Evolutionary conservation across 169 alveolate genomes (phyloP).

Genomic region (Plasmodium blacklocki): DNA sequence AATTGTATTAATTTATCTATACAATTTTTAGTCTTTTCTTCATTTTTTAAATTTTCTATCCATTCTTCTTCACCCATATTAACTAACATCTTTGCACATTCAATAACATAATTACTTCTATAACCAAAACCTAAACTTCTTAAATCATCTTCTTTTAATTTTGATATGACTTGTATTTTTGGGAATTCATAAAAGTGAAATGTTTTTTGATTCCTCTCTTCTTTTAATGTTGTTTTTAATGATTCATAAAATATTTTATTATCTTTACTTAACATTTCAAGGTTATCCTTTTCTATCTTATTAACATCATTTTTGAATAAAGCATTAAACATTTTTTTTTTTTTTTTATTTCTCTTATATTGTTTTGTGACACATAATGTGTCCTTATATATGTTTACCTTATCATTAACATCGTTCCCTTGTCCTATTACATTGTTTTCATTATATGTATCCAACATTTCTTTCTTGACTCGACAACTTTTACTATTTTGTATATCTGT

Average conservation of each 20-base stretch:
- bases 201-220: slow-evolving; percentile 29
- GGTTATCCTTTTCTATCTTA: no score
- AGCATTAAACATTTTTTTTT: no score
- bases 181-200: slow-evolving; percentile 81
- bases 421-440: no score
- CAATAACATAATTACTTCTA: slow-evolving; percentile 78
- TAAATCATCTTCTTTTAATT: slow-evolving; percentile 63
- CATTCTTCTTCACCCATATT: slow-evolving; percentile 74
- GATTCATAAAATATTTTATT: slow-evolving; percentile 55
- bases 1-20: slow-evolving; percentile 59
- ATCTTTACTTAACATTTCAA: neutral
- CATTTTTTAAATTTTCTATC: slow-evolving; percentile 69
- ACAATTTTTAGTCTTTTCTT: slow-evolving; percentile 42
- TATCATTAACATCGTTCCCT: no score
- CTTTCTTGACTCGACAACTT: neutral
- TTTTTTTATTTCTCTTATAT: no score
- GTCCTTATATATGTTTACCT: no score
- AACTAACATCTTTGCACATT: slow-evolving; percentile 73
- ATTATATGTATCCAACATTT: no score
- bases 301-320: no score
- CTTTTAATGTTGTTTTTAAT: slow-evolving; percentile 31
- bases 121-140: slow-evolving; percentile 80
- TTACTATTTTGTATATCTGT: neutral
- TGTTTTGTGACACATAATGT: no score
- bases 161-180: slow-evolving; percentile 58